Percentiles rank a stretch among this genome's conserved stretches.
phyloP scores from a whole-genome alignment of 495 filamentous ascomycete genomes.

The Tuber brumale region DNA sequence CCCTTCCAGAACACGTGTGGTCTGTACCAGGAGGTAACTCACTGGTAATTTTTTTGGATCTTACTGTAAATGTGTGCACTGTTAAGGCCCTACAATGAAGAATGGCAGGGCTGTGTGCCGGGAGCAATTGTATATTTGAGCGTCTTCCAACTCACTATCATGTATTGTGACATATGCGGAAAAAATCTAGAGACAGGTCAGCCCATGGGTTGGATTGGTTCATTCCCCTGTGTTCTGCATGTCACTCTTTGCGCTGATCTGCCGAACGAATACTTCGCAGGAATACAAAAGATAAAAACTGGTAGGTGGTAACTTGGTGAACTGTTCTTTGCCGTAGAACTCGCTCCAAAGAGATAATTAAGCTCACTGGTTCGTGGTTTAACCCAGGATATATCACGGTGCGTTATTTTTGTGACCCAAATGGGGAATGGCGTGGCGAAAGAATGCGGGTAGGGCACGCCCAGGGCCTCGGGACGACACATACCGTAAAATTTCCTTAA shows the following conservation, averaged over 20 bases:
- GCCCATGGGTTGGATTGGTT: neutral
- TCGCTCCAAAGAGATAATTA: neutral
- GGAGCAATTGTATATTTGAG: neutral
- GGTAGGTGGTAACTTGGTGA: neutral
- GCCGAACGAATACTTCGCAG: neutral
- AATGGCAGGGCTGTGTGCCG: neutral
- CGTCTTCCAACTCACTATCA: neutral
- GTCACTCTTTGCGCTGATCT: neutral
- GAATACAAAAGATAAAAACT: neutral
- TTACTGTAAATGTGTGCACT: neutral
- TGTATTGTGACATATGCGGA: neutral
- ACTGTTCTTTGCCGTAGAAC: too few species aligned
- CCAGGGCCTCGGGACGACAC: neutral
- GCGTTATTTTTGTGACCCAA: neutral
- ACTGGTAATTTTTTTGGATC: neutral
- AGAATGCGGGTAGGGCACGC: neutral
- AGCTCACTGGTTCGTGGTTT: neutral
- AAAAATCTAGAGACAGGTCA: neutral
- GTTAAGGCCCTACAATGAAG: neutral
- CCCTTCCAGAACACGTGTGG: neutral
- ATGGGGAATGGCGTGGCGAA: neutral
- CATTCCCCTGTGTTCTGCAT: neutral
- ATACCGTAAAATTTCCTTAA: too few species aligned
- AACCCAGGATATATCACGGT: neutral
- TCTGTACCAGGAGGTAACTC: neutral